These are phyloP conservation scores for Fusarium penzigii DNA, from an alignment of 2,329 filamentous ascomycete species.

Conservation along the genomic window DNA sequence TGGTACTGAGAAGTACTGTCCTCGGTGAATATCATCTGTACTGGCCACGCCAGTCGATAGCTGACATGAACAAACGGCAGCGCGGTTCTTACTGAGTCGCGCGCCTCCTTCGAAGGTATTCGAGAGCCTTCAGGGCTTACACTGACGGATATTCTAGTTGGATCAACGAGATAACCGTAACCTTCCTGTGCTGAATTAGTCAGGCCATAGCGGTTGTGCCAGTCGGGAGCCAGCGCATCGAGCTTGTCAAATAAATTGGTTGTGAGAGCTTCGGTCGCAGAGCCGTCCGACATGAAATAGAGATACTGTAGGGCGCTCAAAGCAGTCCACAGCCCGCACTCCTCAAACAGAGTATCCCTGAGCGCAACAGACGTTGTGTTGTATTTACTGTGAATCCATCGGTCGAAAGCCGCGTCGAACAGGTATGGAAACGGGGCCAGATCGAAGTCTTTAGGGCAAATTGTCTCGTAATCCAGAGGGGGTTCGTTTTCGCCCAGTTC, in stretches of 20 bases:
- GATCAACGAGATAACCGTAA: conserved; percentile 60
- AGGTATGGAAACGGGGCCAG: conserved; percentile 73
- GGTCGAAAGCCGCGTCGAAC: conserved; percentile 69
- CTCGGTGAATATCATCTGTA: conserved; percentile 72
- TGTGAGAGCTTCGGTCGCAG: conserved; percentile 65
- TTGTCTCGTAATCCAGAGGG: conserved; percentile 56
- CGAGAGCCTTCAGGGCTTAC: conserved; percentile 44
- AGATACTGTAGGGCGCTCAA: conserved; percentile 69
- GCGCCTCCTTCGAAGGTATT: conserved; percentile 46
- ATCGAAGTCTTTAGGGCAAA: conserved; percentile 50
- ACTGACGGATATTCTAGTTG: conserved; percentile 62
- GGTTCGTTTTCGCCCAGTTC: conserved; percentile 39
- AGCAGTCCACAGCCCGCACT: conserved; percentile 66
- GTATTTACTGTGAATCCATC: conserved; percentile 77
- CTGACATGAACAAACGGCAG: conserved; percentile 65
- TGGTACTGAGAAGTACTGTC: conserved; percentile 68
- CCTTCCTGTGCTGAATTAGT: conserved; percentile 76
- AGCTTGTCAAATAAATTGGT: conserved; percentile 73
- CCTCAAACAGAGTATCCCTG: conserved; percentile 64
- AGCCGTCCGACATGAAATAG: conserved; percentile 77
- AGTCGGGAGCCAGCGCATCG: conserved; percentile 59
- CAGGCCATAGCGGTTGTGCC: conserved; percentile 81
- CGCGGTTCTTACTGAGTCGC: conserved; percentile 56
- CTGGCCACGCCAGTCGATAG: conserved; percentile 68
- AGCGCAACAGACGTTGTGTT: conserved; percentile 68